A percentile compares a stretch with the other conserved stretches of the same genome.
phyloP scores from a whole-genome alignment of 1,284 basidiomycete species.

The Naganishia liquefaciens region DNA sequence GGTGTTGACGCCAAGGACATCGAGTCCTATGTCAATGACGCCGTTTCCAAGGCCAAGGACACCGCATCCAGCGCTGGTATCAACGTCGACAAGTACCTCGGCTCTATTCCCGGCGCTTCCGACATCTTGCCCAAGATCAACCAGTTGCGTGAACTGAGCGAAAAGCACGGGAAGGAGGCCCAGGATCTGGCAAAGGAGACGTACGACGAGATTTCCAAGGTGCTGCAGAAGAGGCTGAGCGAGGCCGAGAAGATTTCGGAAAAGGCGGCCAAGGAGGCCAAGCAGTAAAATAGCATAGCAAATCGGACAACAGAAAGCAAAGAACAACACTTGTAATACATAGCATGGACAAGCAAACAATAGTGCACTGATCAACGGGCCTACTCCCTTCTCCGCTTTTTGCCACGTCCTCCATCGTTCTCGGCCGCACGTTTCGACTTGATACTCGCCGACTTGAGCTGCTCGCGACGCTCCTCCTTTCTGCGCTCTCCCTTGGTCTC shows the following conservation, averaged over 20 bases:
- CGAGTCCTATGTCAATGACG: constrained; percentile 51
- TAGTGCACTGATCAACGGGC: neutral
- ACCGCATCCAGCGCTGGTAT: constrained; percentile 34
- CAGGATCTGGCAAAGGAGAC: constrained; percentile 32
- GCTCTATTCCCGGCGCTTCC: constrained; percentile 25
- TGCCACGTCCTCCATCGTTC: constrained; percentile 29
- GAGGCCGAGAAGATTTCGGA: constrained; percentile 32
- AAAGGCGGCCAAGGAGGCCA: constrained; percentile 29
- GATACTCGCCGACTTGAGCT: constrained; percentile 71
- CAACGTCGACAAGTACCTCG: constrained; percentile 32
- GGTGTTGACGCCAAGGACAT: constrained; percentile 42
- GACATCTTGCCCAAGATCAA: constrained; percentile 30
- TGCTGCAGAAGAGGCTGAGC: constrained; percentile 31
- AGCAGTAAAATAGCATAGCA: constrained; percentile 21
- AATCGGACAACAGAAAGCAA: constrained; percentile 7
- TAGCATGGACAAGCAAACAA: constrained; percentile 20
- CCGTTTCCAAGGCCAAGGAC: constrained; percentile 30
- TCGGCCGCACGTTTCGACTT: constrained; percentile 63
- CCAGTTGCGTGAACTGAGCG: constrained; percentile 30
- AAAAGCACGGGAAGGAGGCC: constrained; percentile 32
- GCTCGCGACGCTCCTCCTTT: constrained; percentile 75
- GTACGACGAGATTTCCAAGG: constrained; percentile 30
- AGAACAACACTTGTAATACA: constrained; percentile 21
- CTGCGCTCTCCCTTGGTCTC: constrained; percentile 68
- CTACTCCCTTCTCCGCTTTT: constrained; percentile 14